Percentiles rank a stretch among this genome's conserved stretches.
Evolutionary conservation across 1,139 yeast genomes (phyloP).

Genomic region (Starmera stellimalicola): DNA sequence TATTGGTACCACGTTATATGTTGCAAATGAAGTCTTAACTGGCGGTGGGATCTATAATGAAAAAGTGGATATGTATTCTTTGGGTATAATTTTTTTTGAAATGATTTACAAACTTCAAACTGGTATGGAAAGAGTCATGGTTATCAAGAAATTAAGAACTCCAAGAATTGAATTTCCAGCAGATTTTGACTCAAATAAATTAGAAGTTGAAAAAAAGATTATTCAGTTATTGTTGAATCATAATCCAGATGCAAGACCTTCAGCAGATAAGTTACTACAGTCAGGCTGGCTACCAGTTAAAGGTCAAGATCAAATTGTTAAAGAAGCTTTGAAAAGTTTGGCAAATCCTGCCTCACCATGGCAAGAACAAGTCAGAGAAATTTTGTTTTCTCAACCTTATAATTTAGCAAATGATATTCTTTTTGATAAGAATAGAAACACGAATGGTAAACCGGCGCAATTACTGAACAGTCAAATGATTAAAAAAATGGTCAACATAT

Average conservation of each 20-base stretch:
- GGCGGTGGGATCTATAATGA: conserved; percentile 70
- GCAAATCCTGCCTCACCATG: conserved; percentile 90
- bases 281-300: conserved; percentile 84
- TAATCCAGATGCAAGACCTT: conserved; percentile 67
- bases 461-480: conserved; percentile 36
- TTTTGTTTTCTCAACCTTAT: conserved; percentile 75
- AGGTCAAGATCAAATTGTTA: conserved; percentile 81
- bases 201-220: conserved; percentile 53
- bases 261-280: conserved; percentile 63
- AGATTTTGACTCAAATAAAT: conserved; percentile 44
- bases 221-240: conserved; percentile 63
- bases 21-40: conserved; percentile 78
- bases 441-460: conserved; percentile 25
- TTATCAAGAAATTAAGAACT: conserved; percentile 52
- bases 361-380: conserved; percentile 86
- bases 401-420: conserved; percentile 73
- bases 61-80: conserved; percentile 90
- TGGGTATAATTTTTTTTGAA: conserved; percentile 91
- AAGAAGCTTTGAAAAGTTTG: conserved; percentile 76
- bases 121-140: conserved; percentile 84
- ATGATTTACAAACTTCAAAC: conserved; percentile 81
- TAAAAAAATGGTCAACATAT: conserved; percentile 47
- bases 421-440: conserved; percentile 46
- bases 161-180: conserved; percentile 55
- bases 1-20: conserved; percentile 88